These are phyloP conservation scores for Colletotrichum filicis DNA, from an alignment of 2,329 filamentous ascomycete species.

Conservation along the genomic window DNA sequence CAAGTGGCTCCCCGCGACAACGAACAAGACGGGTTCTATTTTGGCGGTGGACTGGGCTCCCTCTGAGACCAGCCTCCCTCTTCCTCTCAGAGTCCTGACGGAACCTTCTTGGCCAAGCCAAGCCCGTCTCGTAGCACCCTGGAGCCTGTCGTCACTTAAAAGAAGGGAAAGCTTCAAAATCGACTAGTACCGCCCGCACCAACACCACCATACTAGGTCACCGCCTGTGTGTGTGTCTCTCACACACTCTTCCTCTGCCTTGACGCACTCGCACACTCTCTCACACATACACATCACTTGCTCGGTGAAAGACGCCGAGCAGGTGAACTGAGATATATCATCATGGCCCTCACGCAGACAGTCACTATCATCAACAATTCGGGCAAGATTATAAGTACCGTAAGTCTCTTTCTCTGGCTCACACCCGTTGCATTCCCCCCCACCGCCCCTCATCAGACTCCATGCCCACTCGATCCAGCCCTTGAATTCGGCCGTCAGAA, in stretches of 20 bases:
- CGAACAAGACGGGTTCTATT: conserved; percentile 1
- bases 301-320: background rate
- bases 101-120: background rate
- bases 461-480: conserved; percentile 10
- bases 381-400: conserved; percentile 90
- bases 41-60: conserved; percentile 29
- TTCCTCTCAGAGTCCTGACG: background rate
- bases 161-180: conserved; percentile 20
- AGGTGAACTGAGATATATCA: conserved; percentile 11
- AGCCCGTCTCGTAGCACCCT: background rate
- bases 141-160: conserved; percentile 30
- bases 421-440: conserved; percentile 21
- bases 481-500: background rate
- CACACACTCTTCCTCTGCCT: conserved; percentile 1
- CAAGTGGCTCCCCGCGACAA: conserved; percentile 16
- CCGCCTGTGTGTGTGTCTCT: conserved; percentile 26
- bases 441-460: conserved; percentile 28
- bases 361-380: conserved; percentile 92
- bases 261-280: background rate
- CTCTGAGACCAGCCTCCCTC: conserved; percentile 28
- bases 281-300: background rate
- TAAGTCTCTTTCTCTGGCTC: conserved; percentile 54
- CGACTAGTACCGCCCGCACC: conserved; percentile 14
- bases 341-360: conserved; percentile 70
- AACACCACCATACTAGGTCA: conserved; percentile 25